Conservation (phyloP, 202 grass and related monocot species). For the Panicum hallii region DNA sequence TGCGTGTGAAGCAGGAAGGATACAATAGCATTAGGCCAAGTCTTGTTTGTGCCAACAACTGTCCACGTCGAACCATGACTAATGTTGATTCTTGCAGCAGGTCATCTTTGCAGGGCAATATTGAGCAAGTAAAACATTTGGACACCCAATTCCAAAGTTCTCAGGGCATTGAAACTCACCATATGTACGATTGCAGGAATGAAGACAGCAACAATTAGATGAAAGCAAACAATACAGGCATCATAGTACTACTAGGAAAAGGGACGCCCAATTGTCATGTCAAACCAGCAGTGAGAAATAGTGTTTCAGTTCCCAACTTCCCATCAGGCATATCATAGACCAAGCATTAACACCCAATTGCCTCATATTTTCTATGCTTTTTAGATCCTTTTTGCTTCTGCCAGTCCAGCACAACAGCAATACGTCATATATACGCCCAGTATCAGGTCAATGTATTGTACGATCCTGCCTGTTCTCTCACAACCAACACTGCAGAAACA, state of each 20-base stretch:
- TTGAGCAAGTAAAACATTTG: conserved; percentile 26
- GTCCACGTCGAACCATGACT: conserved; percentile 42
- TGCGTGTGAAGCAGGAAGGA: conserved; percentile 28
- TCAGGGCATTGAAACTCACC: background rate
- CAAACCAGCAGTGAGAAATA: conserved; percentile 16
- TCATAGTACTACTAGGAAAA: conserved; percentile 8
- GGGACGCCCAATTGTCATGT: conserved; percentile 42
- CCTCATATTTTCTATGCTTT: conserved; percentile 35
- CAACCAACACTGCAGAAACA: background rate
- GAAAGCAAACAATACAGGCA: conserved; percentile 33
- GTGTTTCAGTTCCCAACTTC: conserved; percentile 40
- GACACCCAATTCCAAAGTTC: background rate
- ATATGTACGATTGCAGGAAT: background rate
- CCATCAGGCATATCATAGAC: conserved; percentile 22
- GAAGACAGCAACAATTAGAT: conserved; percentile 6
- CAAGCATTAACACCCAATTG: conserved; percentile 34
- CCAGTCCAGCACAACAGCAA: conserved; percentile 28
- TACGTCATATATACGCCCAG: conserved; percentile 3
- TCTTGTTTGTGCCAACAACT: conserved; percentile 39
- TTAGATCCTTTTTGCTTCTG: conserved; percentile 9
- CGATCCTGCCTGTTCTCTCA: conserved; percentile 30
- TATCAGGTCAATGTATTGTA: conserved; percentile 37
- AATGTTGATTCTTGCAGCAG: conserved; percentile 14
- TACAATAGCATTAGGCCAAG: conserved; percentile 38
- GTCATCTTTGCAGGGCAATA: background rate